Base-by-base conservation (phyloP, 306 rosid genomes). In the Notholithocarpus densiflorus region DNA sequence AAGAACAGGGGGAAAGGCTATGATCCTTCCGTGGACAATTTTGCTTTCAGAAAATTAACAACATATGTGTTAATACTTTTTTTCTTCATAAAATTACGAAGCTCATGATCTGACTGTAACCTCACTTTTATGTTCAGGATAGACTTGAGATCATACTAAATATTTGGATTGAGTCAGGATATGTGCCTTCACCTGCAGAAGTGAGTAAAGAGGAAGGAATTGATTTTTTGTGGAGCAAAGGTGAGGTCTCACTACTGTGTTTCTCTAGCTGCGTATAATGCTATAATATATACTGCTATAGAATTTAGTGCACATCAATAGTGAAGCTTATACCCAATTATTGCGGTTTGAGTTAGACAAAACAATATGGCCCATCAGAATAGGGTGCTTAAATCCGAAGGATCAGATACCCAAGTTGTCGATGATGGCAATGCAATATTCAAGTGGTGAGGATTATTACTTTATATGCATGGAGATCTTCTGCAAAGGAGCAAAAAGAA, bases 151-250 rank as follows among this genome's bases (percentile, higher is more conserved):
- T 90, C 78, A 81, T 92, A 82, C 81, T 92, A 80, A 88, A 78
- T 83, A 88, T 86, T 66, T 94, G 98, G 97, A 83, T 94, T 71
- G 94, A 89, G 84, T 75, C 40, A 17, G 91, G 97, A 74, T 81
- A 84, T 18, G 91, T 92, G 83, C 96, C 94, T 68, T 74, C 92
- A 11, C 97, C 98, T 54, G 93, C 94, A 81, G 97, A 92, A 83
- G 93, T 89, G 75, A 92, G 97, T 82, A 87, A 87, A 76, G 85
- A 74, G 74, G 98, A 94, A 88, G 97, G 93, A 75, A 77, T 94
- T 21, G 81, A 80, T 85, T 85, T 92, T 77, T 84, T 87, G 19
- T 80, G 89, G 85, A 78, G 81, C 78, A 84, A 84, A 89, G 97
- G 98, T 94, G 79, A 84, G 56, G 66, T 24, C 61, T 83, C 37